Evolutionary conservation across 371 early-diverging fungal species (phyloP), one percentile per base, ranked within the genome.

Genomic region (Mucor saturninus): DNA sequence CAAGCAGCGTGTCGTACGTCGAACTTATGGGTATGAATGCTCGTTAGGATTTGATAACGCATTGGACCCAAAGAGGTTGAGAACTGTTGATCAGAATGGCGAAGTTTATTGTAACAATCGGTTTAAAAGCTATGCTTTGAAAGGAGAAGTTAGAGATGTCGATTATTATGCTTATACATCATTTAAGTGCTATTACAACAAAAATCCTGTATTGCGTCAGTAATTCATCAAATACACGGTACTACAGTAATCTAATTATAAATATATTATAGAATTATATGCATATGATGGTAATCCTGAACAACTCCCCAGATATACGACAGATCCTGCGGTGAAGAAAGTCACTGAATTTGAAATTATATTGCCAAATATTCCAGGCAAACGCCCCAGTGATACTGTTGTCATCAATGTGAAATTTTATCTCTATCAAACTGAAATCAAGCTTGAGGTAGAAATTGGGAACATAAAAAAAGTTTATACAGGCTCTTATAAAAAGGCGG

Each of bases 91-190:
- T 21, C 21, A 73, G n/a, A 72, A 73, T 30, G 69, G 68, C n/a
- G 61, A 76, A 7, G 29, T 75, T 39, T 79, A 73, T 59, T 79
- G 79, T 53, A 81, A 81, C 56, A 81, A 85, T 40, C 72, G 85
- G 7, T 85, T 83, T 61, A 78, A 80, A 64, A 74, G 77, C n/a
- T 85, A 85, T 68, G 83, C 83, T n/a, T 68, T 76, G 10, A 83
- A 81, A 31, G 85, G 85, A 1, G 80, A 85, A 38, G 72, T 79
- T 2, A 77, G 81, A 45, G 81, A 81, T 10, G 67, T 78, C 43
- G 80, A 85, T 56, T 83, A 85, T 54, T 81, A 78, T 50, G 78
- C 83, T 21, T 77, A 79, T 65, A 85, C 81, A 70, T 82, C 83
- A 64, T 85, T 83, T 46, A 76, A 81, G 59, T 83, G 75, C 51